phyloP scores from a whole-genome alignment of 495 filamentous ascomycete species.

The Trichoderma reesei region DNA sequence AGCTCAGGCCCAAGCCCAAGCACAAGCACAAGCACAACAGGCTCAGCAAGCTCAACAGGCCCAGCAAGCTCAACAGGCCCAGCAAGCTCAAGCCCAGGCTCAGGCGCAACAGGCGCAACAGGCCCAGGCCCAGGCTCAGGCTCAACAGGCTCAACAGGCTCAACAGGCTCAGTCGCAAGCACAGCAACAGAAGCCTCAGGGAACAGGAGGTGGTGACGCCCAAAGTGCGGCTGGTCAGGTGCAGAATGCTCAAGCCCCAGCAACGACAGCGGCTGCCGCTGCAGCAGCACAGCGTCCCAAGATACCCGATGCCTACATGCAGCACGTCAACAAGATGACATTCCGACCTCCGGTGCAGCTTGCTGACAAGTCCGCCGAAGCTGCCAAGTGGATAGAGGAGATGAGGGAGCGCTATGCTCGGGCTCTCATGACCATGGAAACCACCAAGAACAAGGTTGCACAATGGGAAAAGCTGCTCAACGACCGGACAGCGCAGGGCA shows the following conservation, averaged over 20 bases:
- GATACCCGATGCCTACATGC: constrained; percentile 18
- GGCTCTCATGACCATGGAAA: constrained; percentile 29
- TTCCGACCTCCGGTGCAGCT: constrained; percentile 10
- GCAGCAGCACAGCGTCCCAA: neutral
- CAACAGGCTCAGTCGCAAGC: constrained; percentile 23
- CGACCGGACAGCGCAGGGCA: constrained; percentile 24
- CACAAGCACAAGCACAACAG: constrained; percentile 16
- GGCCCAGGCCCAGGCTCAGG: constrained; percentile 14
- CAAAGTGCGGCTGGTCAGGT: neutral
- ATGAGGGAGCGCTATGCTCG: constrained; percentile 24
- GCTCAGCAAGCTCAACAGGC: constrained; percentile 17
- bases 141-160: constrained; percentile 7
- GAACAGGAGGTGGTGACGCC: neutral
- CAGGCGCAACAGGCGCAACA: constrained; percentile 16
- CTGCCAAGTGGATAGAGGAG: constrained; percentile 22
- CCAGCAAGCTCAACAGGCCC: constrained; percentile 9
- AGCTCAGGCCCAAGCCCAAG: constrained; percentile 15
- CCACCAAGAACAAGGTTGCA: constrained; percentile 14
- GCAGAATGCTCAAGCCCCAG: neutral
- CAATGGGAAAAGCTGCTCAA: constrained; percentile 24
- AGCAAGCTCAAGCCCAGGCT: constrained; percentile 21
- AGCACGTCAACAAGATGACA: constrained; percentile 20
- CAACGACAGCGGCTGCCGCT: constrained; percentile 11
- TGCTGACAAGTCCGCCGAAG: constrained; percentile 5
- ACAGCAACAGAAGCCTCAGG: constrained; percentile 17